Base-by-base conservation (phyloP, 2,329 filamentous ascomycete genomes). In the Myriosclerotinia curreyana region DNA sequence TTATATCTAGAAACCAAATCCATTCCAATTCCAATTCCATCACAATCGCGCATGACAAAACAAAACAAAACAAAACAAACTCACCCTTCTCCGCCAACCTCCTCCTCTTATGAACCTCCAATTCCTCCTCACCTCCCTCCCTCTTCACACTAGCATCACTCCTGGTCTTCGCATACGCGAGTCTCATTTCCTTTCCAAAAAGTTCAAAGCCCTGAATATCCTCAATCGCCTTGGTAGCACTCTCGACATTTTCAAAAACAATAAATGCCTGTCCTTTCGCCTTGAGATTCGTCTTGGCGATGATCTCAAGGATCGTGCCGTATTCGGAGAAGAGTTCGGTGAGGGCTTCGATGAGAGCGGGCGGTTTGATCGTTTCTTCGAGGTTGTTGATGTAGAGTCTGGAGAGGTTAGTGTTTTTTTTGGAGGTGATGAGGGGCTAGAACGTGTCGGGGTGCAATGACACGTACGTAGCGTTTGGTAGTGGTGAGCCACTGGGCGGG, bases 191-290 rank as follows among this genome's bases (percentile, higher is more conserved):
- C 79, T 97, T 96, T 58, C 90, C 92, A 72, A 96, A 96, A 5
- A 99, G 79, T 71, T 96, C 90, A 76, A 99, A 99, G 11, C 92
- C 94, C 72, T 97, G 90, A 67, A 96, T 82, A 71, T 96, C 91
- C 60, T 96, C 91, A 67, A 97, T 89, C 22, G 95, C 94, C 68
- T 86, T 83, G 60, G 84, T 80, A 4, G 93, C 93, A n/a, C 87
- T 85, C 63, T 92, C 89, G n/a, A 88, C 80, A 66, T 81, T 84
- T 71, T 96, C 92, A 75, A 92, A 98, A 53, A 98, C 92, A 58
- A 99, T 79, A 75, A 99, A 99, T 0, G 95, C 95, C 78, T 99
- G 95, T 15, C 95, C 95, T 76, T 96, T 97, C 51, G 92, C 91
- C 75, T 91, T 93, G 38, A 98, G 78, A 76, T 96, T 97, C 68